Evolutionary conservation across 306 rosid species (phyloP).

Genomic region (Quillaja saponaria): DNA sequence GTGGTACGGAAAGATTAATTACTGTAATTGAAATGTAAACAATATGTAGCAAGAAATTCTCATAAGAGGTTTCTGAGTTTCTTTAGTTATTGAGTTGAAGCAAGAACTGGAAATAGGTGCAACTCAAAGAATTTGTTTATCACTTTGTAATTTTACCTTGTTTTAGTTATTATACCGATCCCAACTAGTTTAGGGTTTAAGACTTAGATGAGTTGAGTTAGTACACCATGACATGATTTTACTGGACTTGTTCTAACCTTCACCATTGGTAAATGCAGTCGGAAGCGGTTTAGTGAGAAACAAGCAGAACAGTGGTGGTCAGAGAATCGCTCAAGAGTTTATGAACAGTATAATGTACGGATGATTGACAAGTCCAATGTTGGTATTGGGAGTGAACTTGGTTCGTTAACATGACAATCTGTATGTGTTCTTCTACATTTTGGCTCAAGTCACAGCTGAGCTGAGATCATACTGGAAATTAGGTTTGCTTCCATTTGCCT

Average conservation of each 20-base stretch:
- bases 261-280: constrained; percentile 55
- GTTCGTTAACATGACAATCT: constrained; percentile 62
- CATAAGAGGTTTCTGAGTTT: too few relatives aligned
- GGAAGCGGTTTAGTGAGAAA: constrained; percentile 93
- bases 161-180: too few relatives aligned
- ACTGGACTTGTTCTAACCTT: constrained; percentile 1
- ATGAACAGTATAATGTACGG: constrained; percentile 82
- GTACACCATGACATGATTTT: too few relatives aligned
- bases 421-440: constrained; percentile 53
- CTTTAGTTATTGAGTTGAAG: too few relatives aligned
- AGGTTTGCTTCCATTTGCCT: constrained; percentile 60
- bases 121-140: too few relatives aligned
- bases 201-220: too few relatives aligned
- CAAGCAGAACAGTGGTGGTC: constrained; percentile 99
- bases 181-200: too few relatives aligned
- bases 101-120: too few relatives aligned
- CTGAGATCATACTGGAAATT: constrained; percentile 46
- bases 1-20: too few relatives aligned
- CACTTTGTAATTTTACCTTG: too few relatives aligned
- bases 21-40: too few relatives aligned
- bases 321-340: constrained; percentile 83
- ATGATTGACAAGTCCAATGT: constrained; percentile 77
- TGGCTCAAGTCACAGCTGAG: constrained; percentile 56
- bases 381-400: constrained; percentile 87
- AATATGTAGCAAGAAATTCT: too few relatives aligned